A percentile compares a stretch with the other conserved stretches of the same genome.
Conservation (phyloP, 1,284 basidiomycete species). For the Cryptococcus sp. region DNA sequence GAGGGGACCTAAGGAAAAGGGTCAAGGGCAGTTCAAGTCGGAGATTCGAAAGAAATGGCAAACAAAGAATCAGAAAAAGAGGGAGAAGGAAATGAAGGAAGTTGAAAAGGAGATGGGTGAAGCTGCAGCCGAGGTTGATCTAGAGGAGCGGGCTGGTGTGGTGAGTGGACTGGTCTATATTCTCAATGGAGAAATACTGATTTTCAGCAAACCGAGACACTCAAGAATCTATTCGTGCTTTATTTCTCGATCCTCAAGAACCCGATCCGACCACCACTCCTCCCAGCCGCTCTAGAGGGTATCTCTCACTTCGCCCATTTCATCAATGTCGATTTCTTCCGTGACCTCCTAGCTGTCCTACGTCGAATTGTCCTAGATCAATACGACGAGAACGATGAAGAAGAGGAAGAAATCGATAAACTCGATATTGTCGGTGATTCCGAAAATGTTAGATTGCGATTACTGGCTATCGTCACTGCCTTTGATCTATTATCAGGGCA, state of each 20-base stretch:
- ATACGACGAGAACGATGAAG: conserved; percentile 50
- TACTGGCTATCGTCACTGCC: conserved; percentile 88
- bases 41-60: conserved; percentile 63
- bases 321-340: conserved; percentile 99
- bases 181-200: neutral
- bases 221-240: conserved; percentile 94
- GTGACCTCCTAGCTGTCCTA: conserved; percentile 83
- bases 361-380: conserved; percentile 65
- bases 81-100: conserved; percentile 73
- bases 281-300: conserved; percentile 85
- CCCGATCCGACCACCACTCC: conserved; percentile 70
- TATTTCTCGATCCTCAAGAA: conserved; percentile 96
- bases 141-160: conserved; percentile 77
- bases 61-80: conserved; percentile 82
- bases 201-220: conserved; percentile 86
- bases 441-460: conserved; percentile 58
- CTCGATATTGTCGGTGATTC: conserved; percentile 31
- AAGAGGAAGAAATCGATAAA: conserved; percentile 45
- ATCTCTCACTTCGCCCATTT: conserved; percentile 91
- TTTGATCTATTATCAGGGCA: conserved; percentile 95
- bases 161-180: conserved; percentile 52
- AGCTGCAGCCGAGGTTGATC: conserved; percentile 90
- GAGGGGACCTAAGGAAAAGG: conserved; percentile 54
- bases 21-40: conserved; percentile 56
- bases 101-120: conserved; percentile 86